phyloP scores from a whole-genome alignment of 192 early-diverging fungal genomes.

The Rhizophagus sp. region DNA sequence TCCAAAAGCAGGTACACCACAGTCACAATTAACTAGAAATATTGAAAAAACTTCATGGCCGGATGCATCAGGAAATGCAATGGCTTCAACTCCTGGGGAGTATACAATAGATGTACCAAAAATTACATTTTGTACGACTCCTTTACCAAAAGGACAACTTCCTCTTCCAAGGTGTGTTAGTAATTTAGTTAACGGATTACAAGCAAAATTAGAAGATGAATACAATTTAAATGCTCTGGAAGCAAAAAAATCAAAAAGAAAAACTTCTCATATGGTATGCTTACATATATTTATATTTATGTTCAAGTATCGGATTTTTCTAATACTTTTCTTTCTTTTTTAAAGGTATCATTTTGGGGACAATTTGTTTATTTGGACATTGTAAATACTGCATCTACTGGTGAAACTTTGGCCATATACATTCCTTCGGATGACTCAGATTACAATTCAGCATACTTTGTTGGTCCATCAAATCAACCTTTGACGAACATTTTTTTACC shows the following conservation, averaged over 20 bases:
- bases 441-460: background rate
- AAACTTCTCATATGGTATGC: slow-evolving; percentile 6
- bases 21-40: background rate
- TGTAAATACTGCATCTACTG: background rate
- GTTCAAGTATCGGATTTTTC: too few relatives aligned
- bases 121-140: background rate
- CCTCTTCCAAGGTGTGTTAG: slow-evolving; percentile 17
- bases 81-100: background rate
- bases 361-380: background rate
- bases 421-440: background rate
- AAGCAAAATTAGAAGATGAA: background rate
- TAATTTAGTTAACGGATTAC: background rate
- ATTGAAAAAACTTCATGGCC: background rate
- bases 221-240: background rate
- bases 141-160: background rate
- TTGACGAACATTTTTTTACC: background rate
- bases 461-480: background rate
- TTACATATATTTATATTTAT: background rate
- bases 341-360: background rate
- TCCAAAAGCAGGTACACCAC: background rate
- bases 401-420: background rate
- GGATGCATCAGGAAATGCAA: background rate
- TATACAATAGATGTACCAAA: background rate
- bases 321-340: background rate
- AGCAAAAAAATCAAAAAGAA: background rate